Evolutionary conservation across 2,329 filamentous ascomycete species (phyloP), one percentile per base, ranked within the genome.

Genomic region (Botryosphaeria agaves): DNA sequence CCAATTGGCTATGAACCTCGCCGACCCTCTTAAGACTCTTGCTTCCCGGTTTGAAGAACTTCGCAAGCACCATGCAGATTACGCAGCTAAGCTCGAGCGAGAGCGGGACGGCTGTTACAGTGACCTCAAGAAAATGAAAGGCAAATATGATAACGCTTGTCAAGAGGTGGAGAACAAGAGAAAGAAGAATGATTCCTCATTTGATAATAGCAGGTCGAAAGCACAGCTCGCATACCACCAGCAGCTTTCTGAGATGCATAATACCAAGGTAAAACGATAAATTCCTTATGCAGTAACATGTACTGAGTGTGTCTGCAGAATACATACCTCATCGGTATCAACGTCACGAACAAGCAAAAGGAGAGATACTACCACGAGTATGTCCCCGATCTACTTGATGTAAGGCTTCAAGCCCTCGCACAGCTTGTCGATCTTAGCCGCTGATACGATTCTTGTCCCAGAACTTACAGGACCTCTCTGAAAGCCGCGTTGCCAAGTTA

Each of bases 311-410:
- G 46, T 26, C 5, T 12, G 9, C 40, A 72, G 64, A 98, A 98
- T 52, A 84, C 80, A n/a, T 98, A 98, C 49, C 61, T 98, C 36
- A 93, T 98, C 46, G 70, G 74, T 36, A 93, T 98, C 59, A 92
- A 92, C 49, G 82, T 95, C 34, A 91, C 85, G 19, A 98, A 98
- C 57, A 92, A 89, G 59, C 76, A 93, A 47, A 98, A 95, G 60
- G 84, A 94, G 50, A 82, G 77, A 48, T 95, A 95, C 60, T 98
- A 93, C 48, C 78, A 95, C 50, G 84, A 94, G 53, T 95, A 95
- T 52, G 68, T 98, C 14, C 89, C 89, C 6, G 89, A 95, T 48
- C 59, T 95, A 34, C 67, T 98, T 49, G 82, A 95, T 56, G 85
- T 85, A 55, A 55, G 62, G 41, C 5, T 16, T 14, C 4, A 5